Evolutionary conservation across 2,329 filamentous ascomycete genomes (phyloP), one percentile per base, ranked within the genome.

Genomic region (Fonsecaea monophora): DNA sequence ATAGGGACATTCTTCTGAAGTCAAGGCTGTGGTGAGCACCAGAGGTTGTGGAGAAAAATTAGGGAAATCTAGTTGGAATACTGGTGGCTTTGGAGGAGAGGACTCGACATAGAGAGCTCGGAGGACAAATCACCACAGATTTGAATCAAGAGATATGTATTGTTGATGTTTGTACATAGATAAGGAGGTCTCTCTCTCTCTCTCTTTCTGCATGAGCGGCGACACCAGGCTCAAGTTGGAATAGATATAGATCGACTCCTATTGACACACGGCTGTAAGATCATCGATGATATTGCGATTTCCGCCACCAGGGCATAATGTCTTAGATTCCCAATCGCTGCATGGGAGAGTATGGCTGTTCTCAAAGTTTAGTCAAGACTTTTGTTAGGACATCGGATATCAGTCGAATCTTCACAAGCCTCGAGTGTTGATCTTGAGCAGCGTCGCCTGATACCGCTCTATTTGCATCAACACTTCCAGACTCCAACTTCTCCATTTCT

Each of bases 401-500:
- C 21, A 5, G 15, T 4, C 8, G 4, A 12, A 25, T 12, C 10
- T 21, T 50, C 45, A 25, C 45, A 30, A 13, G 18, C 9, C 25
- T 37, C 4, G 42, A 60, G 15, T 37, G 15, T 60, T 21, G 37
- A 9, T 37, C 50, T 12, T 30, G 37, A 18, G 8, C 13, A 40
- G 10, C 10, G 25, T 30, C 30, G 38, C n/a, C 15, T 42, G 21
- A 35, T 13, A 12, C n/a, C 45, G 58, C 10, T 37, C 10, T 53
- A 40, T 13, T n/a, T 30, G 15, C 7, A 57, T 77, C 77, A 89
- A 76, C 91, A 94, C 64, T 89, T 91, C 95, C 95, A 99, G 59
- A 96, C 90, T 45, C 94, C 95, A 35, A 99, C 89, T 62, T 91
- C 86, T 63, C 95, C 95, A 76, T 97, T 92, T 74, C 86, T 89